A percentile compares a stretch with the other conserved stretches of the same genome.
These are phyloP conservation scores for Kluyveromyces sp. DNA, from an alignment of 1,139 yeast species.

Conservation along the genomic window DNA sequence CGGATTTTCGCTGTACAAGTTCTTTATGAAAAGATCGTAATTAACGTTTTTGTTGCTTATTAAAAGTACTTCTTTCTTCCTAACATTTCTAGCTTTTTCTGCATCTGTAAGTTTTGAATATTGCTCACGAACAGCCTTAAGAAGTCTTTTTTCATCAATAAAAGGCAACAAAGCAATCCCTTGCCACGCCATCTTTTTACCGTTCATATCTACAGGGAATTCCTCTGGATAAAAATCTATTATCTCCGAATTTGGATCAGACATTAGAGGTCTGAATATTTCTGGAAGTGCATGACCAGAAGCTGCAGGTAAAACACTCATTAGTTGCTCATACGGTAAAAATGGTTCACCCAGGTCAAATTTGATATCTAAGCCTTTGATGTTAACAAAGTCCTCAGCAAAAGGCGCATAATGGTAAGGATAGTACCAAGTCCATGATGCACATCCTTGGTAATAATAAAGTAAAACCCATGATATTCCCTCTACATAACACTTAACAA, in stretches of 20 bases:
- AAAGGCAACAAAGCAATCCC: constrained; percentile 88
- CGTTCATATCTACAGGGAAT: constrained; percentile 90
- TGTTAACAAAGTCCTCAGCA: constrained; percentile 72
- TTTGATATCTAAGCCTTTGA: constrained; percentile 50
- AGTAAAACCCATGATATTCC: constrained; percentile 93
- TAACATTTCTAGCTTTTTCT: constrained; percentile 65
- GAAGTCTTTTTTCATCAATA: constrained; percentile 72
- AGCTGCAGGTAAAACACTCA: constrained; percentile 97
- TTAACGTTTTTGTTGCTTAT: constrained; percentile 48
- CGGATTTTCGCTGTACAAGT: constrained; percentile 29
- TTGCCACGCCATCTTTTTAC: constrained; percentile 92
- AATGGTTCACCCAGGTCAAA: constrained; percentile 77
- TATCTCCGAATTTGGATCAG: constrained; percentile 69
- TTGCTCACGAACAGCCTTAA: constrained; percentile 56
- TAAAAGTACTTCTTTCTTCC: constrained; percentile 53
- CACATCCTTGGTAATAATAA: constrained; percentile 95
- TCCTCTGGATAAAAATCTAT: constrained; percentile 88
- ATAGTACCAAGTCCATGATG: constrained; percentile 97
- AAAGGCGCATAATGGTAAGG: constrained; percentile 98
- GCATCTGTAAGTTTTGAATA: constrained; percentile 57
- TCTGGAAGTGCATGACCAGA: constrained; percentile 88
- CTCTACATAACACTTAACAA: constrained; percentile 73
- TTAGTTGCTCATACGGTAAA: constrained; percentile 88
- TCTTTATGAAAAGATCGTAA: constrained; percentile 25
- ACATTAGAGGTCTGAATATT: constrained; percentile 78